Evolutionary conservation across 2,329 filamentous ascomycete genomes (phyloP).

Genomic region (Neodidymelliopsis sp.): DNA sequence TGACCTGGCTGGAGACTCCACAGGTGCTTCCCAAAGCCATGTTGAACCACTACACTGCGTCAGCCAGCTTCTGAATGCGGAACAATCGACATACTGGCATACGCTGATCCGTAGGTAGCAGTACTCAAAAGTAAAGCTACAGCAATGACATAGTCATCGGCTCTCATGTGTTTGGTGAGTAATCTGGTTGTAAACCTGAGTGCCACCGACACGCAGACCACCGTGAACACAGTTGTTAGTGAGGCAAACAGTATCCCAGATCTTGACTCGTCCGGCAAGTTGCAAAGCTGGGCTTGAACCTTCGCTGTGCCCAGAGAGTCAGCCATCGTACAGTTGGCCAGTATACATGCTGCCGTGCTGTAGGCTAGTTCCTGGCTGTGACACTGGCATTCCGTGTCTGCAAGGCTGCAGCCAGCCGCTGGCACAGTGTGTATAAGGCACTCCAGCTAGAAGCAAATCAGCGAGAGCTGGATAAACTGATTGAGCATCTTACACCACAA

Average conservation of each 20-base stretch:
- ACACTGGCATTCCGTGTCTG: slow-evolving; percentile 27
- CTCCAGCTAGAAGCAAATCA: no score
- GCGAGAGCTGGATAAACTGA: no score
- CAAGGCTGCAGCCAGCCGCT: slow-evolving; percentile 18
- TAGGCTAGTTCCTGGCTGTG: slow-evolving; percentile 16
- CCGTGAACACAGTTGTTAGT: slow-evolving; percentile 21
- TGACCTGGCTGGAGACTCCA: slow-evolving; percentile 10
- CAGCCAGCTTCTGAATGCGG: neutral
- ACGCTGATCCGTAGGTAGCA: slow-evolving; percentile 27
- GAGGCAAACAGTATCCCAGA: slow-evolving; percentile 15
- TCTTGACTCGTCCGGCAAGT: slow-evolving; percentile 25
- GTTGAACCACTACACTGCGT: slow-evolving; percentile 24
- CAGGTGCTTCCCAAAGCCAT: slow-evolving; percentile 34
- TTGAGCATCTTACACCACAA: slow-evolving; percentile 6
- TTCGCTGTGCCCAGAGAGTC: slow-evolving; percentile 28
- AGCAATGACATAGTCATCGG: slow-evolving; percentile 32
- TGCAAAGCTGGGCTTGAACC: slow-evolving; percentile 32
- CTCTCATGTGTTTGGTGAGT: slow-evolving; percentile 21
- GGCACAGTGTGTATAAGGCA: slow-evolving; percentile 10
- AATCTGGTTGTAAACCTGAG: slow-evolving; percentile 25
- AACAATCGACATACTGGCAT: slow-evolving; percentile 25
- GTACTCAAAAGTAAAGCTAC: slow-evolving; percentile 24
- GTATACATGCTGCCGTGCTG: slow-evolving; percentile 24
- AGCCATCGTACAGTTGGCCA: slow-evolving; percentile 31
- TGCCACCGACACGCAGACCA: slow-evolving; percentile 22